Percentiles rank a stretch among this genome's conserved stretches.
Evolutionary conservation across 1,139 yeast species (phyloP).

Genomic region (Protomyces macrosporus): DNA sequence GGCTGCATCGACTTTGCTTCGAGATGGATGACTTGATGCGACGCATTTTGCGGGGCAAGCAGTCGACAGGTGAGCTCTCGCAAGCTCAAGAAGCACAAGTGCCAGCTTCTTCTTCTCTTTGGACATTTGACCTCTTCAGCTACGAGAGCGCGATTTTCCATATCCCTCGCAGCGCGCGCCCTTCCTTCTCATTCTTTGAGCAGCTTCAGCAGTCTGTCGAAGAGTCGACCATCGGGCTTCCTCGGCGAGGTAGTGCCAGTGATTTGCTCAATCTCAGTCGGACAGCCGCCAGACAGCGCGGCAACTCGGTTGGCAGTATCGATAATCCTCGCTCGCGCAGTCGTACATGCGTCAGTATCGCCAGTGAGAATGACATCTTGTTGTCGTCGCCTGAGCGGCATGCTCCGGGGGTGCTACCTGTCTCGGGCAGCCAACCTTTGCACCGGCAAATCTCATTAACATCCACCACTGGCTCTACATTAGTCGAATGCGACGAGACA

Average conservation of each 20-base stretch:
- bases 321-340: constrained; percentile 11
- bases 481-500: background rate
- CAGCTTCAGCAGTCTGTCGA: background rate
- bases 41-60: background rate
- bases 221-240: constrained; percentile 4
- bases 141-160: constrained; percentile 7
- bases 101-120: background rate
- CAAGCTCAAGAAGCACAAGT: constrained; percentile 1
- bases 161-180: background rate
- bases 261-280: constrained; percentile 11
- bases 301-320: constrained; percentile 8
- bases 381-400: background rate
- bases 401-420: background rate
- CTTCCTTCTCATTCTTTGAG: background rate
- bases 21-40: constrained; percentile 12
- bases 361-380: background rate
- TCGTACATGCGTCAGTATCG: background rate
- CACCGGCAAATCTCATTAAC: background rate
- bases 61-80: background rate
- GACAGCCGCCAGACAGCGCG: constrained; percentile 7
- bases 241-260: constrained; percentile 20
- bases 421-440: background rate
- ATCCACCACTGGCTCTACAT: background rate
- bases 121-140: constrained; percentile 8
- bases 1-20: constrained; percentile 15